These are phyloP conservation scores for Stylosanthes scabra DNA, from an alignment of 331 rosid species.

Conservation along the genomic window DNA sequence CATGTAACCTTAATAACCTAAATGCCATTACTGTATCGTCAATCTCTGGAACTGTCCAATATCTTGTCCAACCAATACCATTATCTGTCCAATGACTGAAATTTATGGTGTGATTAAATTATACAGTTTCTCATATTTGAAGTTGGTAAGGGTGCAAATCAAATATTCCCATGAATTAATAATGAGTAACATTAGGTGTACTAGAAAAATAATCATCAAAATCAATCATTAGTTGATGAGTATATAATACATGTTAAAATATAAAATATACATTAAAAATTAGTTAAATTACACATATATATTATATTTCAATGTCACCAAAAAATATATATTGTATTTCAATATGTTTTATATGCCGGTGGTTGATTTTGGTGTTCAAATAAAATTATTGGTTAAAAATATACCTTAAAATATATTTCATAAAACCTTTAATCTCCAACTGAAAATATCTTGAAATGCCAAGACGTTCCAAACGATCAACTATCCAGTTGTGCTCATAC, in stretches of 20 bases:
- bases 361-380: no score
- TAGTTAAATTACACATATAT: no score
- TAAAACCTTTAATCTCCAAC: slow-evolving; percentile 56
- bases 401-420: slow-evolving; percentile 68
- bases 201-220: no score
- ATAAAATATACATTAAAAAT: no score
- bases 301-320: no score
- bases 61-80: slow-evolving; percentile 91
- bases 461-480: slow-evolving; percentile 78
- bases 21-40: slow-evolving; percentile 98
- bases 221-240: no score
- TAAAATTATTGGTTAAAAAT: no score
- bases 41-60: slow-evolving; percentile 71
- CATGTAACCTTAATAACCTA: slow-evolving; percentile 72
- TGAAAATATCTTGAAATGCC: slow-evolving; percentile 79
- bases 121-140: no score
- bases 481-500: slow-evolving; percentile 83
- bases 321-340: no score
- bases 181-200: no score
- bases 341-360: no score
- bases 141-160: not conserved
- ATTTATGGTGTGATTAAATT: not conserved
- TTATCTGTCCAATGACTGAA: slow-evolving; percentile 74
- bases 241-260: no score
- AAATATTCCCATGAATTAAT: not conserved